Evolutionary conservation across 805 yeast genomes (phyloP).

Genomic region (Torulaspora microellipsoides): DNA sequence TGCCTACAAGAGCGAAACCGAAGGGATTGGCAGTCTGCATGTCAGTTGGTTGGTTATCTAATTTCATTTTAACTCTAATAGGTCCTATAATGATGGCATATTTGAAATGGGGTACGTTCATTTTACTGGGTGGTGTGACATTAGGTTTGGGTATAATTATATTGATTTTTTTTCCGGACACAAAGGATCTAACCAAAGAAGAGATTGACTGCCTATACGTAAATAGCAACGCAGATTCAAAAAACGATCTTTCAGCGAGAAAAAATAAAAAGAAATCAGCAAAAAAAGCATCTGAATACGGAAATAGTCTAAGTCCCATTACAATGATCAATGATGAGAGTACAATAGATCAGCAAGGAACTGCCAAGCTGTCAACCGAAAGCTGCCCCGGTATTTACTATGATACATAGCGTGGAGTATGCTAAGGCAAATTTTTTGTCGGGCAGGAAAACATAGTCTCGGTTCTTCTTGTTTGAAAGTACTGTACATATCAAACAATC

Average conservation of each 20-base stretch:
- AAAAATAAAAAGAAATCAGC: no score
- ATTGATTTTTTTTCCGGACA: constrained; percentile 42
- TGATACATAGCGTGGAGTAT: no score
- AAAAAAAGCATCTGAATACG: no score
- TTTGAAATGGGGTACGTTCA: constrained; percentile 40
- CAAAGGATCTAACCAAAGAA: constrained; percentile 31
- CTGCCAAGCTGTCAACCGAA: no score
- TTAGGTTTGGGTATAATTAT: constrained; percentile 33
- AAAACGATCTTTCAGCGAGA: background rate
- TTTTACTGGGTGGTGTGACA: constrained; percentile 36
- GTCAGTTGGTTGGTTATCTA: constrained; percentile 43
- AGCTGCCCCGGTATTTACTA: no score
- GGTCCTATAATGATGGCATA: constrained; percentile 39
- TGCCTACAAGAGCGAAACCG: constrained; percentile 42
- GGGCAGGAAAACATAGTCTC: no score
- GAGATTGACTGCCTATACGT: constrained; percentile 21
- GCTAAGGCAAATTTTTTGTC: no score
- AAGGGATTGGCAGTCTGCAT: constrained; percentile 46
- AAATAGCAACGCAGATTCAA: background rate
- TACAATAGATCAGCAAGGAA: no score
- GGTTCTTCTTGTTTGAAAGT: no score
- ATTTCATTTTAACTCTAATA: constrained; percentile 36
- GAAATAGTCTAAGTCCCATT: background rate
- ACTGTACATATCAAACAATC: no score
- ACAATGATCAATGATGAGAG: background rate